Evolutionary conservation across 495 filamentous ascomycete species (phyloP).

Genomic region (Neurospora pannonica): DNA sequence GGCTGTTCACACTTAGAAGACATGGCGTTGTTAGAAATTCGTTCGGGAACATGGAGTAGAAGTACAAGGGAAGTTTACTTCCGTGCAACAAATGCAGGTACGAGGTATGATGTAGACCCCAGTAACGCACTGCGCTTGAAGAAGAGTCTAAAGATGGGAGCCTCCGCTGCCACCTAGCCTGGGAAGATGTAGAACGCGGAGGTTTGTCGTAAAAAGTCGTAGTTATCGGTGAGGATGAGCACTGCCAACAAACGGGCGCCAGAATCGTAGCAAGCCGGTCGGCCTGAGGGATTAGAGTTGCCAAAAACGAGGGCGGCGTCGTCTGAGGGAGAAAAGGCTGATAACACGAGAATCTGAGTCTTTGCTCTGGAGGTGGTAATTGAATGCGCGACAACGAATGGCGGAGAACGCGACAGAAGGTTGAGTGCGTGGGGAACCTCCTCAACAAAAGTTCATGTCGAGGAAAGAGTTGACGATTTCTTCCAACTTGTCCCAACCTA

Average conservation of each 20-base stretch:
- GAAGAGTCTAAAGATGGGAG: background rate
- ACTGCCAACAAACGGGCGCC: background rate
- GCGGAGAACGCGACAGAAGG: background rate
- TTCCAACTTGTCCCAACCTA: no score
- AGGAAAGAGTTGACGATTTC: background rate
- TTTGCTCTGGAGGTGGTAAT: background rate
- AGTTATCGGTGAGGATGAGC: no score
- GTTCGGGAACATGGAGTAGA: background rate
- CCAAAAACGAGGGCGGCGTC: background rate
- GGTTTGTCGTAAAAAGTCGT: no score
- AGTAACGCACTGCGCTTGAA: background rate
- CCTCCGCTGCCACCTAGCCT: background rate
- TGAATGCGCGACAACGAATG: background rate
- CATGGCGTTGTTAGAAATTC: fast-evolving
- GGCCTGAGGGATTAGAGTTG: background rate
- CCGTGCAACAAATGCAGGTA: background rate
- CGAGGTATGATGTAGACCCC: background rate
- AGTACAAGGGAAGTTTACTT: background rate
- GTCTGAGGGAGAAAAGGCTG: background rate
- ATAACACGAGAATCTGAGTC: background rate
- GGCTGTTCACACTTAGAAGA: background rate
- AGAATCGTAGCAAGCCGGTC: background rate
- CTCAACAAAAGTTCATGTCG: background rate
- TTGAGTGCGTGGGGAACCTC: background rate
- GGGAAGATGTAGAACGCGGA: background rate